Conservation (phyloP, 306 rosid species). For the Vigna nakashimae region DNA sequence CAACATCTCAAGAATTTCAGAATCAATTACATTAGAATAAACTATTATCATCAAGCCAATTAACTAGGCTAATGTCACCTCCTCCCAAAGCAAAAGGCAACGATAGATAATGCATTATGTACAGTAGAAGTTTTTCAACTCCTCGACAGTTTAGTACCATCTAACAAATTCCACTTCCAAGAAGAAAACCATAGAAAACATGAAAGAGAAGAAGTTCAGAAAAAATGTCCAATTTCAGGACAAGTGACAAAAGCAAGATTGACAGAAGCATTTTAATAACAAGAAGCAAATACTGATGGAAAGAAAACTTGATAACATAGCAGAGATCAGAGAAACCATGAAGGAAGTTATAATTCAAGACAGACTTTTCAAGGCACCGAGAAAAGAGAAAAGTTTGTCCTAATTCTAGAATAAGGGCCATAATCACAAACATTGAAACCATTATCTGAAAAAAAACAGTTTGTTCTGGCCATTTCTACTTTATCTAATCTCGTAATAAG, state of each 20-base stretch:
- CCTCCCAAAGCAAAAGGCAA: constrained; percentile 4
- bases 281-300: constrained; percentile 2
- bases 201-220: background rate
- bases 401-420: constrained; percentile 2
- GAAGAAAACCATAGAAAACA: background rate
- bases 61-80: background rate
- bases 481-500: background rate
- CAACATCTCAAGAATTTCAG: background rate
- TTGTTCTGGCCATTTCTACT: background rate
- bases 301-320: constrained; percentile 29
- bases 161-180: too few species aligned
- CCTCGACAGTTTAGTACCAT: background rate
- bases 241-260: background rate
- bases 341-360: background rate
- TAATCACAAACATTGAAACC: constrained; percentile 4
- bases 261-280: background rate
- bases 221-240: background rate
- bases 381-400: constrained; percentile 7
- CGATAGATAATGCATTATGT: constrained; percentile 8
- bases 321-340: constrained; percentile 11
- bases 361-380: constrained; percentile 1
- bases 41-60: background rate
- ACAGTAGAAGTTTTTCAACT: background rate
- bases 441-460: background rate
- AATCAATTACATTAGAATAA: background rate